A percentile compares a stretch with the other conserved stretches of the same genome.
phyloP scores from a whole-genome alignment of 2,329 filamentous ascomycete species.

The Calonectria montana region DNA sequence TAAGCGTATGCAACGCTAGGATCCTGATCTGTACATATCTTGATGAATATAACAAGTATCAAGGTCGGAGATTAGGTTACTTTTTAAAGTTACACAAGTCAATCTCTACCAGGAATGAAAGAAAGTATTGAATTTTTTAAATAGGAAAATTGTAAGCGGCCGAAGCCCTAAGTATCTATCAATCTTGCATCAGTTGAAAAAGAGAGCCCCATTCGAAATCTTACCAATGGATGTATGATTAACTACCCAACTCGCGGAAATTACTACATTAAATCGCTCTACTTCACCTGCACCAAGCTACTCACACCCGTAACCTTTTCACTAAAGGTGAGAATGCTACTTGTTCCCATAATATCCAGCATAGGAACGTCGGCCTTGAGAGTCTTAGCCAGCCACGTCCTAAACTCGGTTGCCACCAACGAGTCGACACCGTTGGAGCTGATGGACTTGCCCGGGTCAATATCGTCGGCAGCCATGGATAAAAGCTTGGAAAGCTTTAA shows the following conservation, averaged over 20 bases:
- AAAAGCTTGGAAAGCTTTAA: neutral
- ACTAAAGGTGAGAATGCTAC: conserved; percentile 7
- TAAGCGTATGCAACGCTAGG: neutral
- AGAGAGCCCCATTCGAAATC: neutral
- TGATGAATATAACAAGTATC: neutral
- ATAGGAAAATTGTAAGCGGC: neutral
- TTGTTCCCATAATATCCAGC: conserved; percentile 5
- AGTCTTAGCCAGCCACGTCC: neutral
- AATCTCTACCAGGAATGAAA: neutral
- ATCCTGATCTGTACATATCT: too few relatives aligned
- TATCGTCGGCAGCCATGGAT: neutral
- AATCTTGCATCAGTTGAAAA: neutral
- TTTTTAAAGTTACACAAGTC: neutral
- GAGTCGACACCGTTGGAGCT: neutral
- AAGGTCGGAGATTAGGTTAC: neutral
- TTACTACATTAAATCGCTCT: neutral
- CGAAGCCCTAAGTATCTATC: neutral
- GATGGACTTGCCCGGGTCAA: neutral
- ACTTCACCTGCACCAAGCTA: neutral
- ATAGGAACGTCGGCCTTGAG: neutral
- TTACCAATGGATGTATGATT: neutral
- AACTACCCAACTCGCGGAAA: neutral
- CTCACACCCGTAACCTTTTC: conserved; percentile 1
- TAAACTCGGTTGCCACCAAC: neutral
- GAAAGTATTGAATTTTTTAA: neutral